Evolutionary conservation across 1,139 yeast species (phyloP).

Genomic region (Pichia sorboxylosa): DNA sequence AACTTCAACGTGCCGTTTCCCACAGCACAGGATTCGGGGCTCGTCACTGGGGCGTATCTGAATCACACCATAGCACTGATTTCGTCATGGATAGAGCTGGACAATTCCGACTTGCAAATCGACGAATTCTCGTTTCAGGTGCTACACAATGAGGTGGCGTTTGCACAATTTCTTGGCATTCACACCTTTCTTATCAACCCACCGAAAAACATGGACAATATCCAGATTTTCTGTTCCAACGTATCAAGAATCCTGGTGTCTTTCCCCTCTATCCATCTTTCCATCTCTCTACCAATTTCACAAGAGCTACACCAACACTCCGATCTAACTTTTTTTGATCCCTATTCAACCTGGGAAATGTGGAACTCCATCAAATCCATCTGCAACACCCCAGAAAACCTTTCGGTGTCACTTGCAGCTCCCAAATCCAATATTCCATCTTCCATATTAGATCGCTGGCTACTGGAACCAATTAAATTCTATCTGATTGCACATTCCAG

Average conservation of each 20-base stretch:
- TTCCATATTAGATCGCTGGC: slow-evolving; percentile 44
- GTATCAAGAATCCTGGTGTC: slow-evolving; percentile 14
- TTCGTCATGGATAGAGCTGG: slow-evolving; percentile 57
- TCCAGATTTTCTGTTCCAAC: slow-evolving; percentile 26
- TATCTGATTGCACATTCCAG: slow-evolving; percentile 40
- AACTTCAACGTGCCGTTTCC: slow-evolving; percentile 29
- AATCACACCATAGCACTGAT: slow-evolving; percentile 37
- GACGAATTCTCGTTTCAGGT: slow-evolving; percentile 46
- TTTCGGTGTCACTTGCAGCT: slow-evolving; percentile 47
- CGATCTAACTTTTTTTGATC: slow-evolving; percentile 24
- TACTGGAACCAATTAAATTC: slow-evolving; percentile 51
- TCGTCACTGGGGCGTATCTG: slow-evolving; percentile 27
- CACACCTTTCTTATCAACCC: slow-evolving; percentile 45
- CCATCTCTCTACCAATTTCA: slow-evolving; percentile 33
- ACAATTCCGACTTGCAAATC: slow-evolving; percentile 34
- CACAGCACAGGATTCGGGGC: slow-evolving; percentile 27
- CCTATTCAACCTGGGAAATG: slow-evolving; percentile 54
- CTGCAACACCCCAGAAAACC: slow-evolving; percentile 38
- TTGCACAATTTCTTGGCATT: slow-evolving; percentile 45
- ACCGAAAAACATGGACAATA: slow-evolving; percentile 42
- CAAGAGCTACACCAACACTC: slow-evolving; percentile 23
- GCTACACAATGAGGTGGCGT: slow-evolving; percentile 41
- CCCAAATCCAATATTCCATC: slow-evolving; percentile 38
- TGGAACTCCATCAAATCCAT: slow-evolving; percentile 52
- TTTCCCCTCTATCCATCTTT: slow-evolving; percentile 23